Conservation (phyloP, 805 yeast genomes). For the Scheffersomyces lignosus region DNA sequence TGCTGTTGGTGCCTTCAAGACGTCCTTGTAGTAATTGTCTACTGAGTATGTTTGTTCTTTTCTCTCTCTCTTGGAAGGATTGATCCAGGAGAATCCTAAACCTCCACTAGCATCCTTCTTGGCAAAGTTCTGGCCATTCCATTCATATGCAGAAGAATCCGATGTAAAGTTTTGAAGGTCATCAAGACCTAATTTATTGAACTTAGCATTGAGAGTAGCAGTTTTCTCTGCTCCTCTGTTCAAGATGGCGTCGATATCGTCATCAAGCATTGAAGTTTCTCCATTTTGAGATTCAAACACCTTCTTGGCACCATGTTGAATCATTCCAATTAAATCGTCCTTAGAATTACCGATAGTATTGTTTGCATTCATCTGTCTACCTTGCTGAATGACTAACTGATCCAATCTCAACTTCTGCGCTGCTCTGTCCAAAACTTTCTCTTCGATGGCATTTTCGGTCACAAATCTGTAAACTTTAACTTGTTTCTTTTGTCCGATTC, state of each 20-base stretch:
- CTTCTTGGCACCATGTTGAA: conserved; percentile 92
- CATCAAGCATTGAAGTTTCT: conserved; percentile 40
- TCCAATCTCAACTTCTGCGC: conserved; percentile 91
- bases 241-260: conserved; percentile 83
- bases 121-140: conserved; percentile 92
- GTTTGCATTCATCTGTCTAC: conserved; percentile 53
- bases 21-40: conserved; percentile 75
- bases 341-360: conserved; percentile 56
- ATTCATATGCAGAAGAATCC: conserved; percentile 88
- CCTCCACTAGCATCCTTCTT: conserved; percentile 44
- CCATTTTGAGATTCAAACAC: conserved; percentile 61
- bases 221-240: conserved; percentile 83
- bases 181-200: conserved; percentile 83
- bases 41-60: conserved; percentile 77
- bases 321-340: conserved; percentile 91
- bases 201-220: conserved; percentile 72
- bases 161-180: conserved; percentile 90
- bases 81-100: conserved; percentile 58
- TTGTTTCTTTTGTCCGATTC: conserved; percentile 96
- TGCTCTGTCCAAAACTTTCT: conserved; percentile 92
- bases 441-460: conserved; percentile 95
- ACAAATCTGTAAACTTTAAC: conserved; percentile 90
- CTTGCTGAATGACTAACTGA: conserved; percentile 95
- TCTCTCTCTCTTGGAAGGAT: conserved; percentile 73
- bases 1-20: conserved; percentile 44